These are phyloP conservation scores for Fusarium phyllophilum DNA, from an alignment of 2,329 filamentous ascomycete genomes.

Conservation along the genomic window DNA sequence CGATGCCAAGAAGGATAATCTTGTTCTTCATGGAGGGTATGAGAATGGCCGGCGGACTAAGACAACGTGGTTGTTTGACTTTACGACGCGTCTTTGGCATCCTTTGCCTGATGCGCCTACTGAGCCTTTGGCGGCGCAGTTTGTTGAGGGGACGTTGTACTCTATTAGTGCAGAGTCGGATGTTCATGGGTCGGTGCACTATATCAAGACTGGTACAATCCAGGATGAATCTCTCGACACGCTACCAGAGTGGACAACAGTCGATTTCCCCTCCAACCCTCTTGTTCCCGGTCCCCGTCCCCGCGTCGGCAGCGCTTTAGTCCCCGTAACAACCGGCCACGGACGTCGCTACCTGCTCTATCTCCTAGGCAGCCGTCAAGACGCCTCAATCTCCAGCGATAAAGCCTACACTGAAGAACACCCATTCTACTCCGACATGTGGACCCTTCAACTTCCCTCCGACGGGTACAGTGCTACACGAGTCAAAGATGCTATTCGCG, in stretches of 20 bases:
- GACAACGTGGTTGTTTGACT: constrained; percentile 35
- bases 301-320: constrained; percentile 26
- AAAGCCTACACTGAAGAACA: constrained; percentile 19
- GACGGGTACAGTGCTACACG: constrained; percentile 18
- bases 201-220: constrained; percentile 4
- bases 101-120: constrained; percentile 17
- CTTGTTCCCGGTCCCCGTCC: constrained; percentile 27
- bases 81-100: constrained; percentile 20
- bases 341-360: constrained; percentile 31
- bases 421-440: constrained; percentile 35
- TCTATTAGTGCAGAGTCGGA: constrained; percentile 28
- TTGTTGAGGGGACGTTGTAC: constrained; percentile 31
- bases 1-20: constrained; percentile 13
- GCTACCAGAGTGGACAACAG: constrained; percentile 11
- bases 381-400: neutral
- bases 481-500: constrained; percentile 24
- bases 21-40: constrained; percentile 28
- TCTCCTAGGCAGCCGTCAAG: constrained; percentile 33
- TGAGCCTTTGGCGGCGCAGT: constrained; percentile 11
- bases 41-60: neutral
- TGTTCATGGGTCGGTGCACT: constrained; percentile 28
- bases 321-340: constrained; percentile 20
- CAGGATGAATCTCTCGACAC: constrained; percentile 11
- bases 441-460: constrained; percentile 30
- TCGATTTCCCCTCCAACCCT: constrained; percentile 32